These are phyloP conservation scores for Ligustrum vulgare DNA, from an alignment of 257 asterid genomes.

Conservation along the genomic window DNA sequence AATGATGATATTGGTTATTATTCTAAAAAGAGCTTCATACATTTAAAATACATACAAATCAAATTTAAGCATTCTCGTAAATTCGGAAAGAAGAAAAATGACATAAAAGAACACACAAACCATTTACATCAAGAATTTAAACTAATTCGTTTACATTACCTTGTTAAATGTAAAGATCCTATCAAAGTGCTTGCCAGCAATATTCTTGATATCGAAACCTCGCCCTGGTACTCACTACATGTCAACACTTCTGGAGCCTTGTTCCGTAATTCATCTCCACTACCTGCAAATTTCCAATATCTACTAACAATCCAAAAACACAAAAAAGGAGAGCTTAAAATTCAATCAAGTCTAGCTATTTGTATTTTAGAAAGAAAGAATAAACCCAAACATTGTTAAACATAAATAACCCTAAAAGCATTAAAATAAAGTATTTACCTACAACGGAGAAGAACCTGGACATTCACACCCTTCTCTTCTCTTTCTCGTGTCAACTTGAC, in stretches of 20 bases:
- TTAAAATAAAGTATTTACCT: conserved; percentile 40
- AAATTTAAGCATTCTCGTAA: neutral
- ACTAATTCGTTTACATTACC: conserved; percentile 36
- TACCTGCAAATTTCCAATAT: conserved; percentile 37
- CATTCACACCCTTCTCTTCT: conserved; percentile 83
- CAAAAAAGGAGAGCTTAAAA: neutral
- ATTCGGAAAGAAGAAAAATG: neutral
- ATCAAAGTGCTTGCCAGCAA: conserved; percentile 87
- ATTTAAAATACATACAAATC: neutral
- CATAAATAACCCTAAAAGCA: conserved; percentile 16
- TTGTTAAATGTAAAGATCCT: conserved; percentile 80
- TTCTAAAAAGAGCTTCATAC: neutral
- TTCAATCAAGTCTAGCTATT: neutral
- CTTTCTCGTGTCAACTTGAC: conserved; percentile 75
- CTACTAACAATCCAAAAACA: neutral
- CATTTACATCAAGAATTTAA: too few species aligned
- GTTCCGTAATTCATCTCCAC: conserved; percentile 75
- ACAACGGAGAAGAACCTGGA: conserved; percentile 96
- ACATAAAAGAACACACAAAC: neutral
- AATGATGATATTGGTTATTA: too few species aligned
- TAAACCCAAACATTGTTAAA: neutral
- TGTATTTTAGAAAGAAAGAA: neutral
- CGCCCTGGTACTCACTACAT: conserved; percentile 75
- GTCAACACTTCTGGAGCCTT: conserved; percentile 89
- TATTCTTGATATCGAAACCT: conserved; percentile 72